Evolutionary conservation across 2,329 filamentous ascomycete genomes (phyloP).

Genomic region (Penicillium concentricum): DNA sequence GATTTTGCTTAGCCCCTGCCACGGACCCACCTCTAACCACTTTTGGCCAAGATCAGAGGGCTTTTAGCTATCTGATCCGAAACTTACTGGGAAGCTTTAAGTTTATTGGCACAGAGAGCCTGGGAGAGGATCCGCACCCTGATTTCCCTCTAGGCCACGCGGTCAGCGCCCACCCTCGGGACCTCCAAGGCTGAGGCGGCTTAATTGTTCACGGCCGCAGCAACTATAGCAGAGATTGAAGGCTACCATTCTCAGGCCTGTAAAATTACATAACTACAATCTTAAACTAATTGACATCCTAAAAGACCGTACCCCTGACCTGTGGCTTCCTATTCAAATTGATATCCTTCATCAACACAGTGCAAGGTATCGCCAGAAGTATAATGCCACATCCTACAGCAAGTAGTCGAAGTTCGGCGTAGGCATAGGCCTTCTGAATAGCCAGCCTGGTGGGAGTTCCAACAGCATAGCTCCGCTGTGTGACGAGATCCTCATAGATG

Average conservation of each 20-base stretch:
- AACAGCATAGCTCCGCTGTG: slow-evolving; percentile 24
- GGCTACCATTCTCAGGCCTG: background rate
- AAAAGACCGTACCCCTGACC: slow-evolving; percentile 54
- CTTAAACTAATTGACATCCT: background rate
- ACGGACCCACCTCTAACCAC: background rate
- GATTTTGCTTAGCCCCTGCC: slow-evolving; percentile 1
- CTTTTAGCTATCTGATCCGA: slow-evolving; percentile 6
- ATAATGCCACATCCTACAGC: slow-evolving; percentile 50
- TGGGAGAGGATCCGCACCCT: background rate
- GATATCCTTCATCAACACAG: slow-evolving; percentile 51
- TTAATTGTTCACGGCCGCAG: background rate
- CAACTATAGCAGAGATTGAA: too few species aligned
- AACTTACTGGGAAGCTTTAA: background rate
- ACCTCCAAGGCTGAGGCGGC: background rate
- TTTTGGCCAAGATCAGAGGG: background rate
- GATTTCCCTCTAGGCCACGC: background rate
- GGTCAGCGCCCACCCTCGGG: background rate
- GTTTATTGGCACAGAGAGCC: background rate
- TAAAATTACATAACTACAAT: background rate
- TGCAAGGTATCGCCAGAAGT: slow-evolving; percentile 43
- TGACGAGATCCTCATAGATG: slow-evolving; percentile 18
- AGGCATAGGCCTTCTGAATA: slow-evolving; percentile 61
- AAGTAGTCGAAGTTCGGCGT: slow-evolving; percentile 54
- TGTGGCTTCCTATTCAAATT: slow-evolving; percentile 51
- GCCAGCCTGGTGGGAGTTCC: slow-evolving; percentile 53